A percentile compares a stretch with the other conserved stretches of the same genome.
phyloP scores from a whole-genome alignment of 2,329 filamentous ascomycete genomes.

The Trichoderma pleuroti region DNA sequence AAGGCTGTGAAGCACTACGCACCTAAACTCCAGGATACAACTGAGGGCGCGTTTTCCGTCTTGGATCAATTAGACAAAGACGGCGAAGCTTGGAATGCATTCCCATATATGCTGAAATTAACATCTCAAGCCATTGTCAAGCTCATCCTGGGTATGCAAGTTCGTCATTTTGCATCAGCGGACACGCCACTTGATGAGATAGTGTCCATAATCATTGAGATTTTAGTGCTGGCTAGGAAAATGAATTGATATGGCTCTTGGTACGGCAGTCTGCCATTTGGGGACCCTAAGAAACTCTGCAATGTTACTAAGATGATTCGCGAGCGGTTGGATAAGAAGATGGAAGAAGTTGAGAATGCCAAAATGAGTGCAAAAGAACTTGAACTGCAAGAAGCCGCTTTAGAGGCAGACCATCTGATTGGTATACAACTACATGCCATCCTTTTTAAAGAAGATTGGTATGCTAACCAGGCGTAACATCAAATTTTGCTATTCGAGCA shows the following conservation, averaged over 20 bases:
- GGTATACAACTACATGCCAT: constrained; percentile 4
- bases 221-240: background rate
- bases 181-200: background rate
- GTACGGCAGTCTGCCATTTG: background rate
- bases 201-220: background rate
- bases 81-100: background rate
- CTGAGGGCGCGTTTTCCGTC: background rate
- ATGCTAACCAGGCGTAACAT: background rate
- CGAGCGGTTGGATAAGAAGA: background rate
- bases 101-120: background rate
- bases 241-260: background rate
- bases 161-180: background rate
- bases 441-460: background rate
- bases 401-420: constrained; percentile 42
- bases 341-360: background rate
- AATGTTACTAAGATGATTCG: background rate
- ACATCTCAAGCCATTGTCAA: background rate
- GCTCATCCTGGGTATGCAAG: background rate
- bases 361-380: constrained; percentile 30
- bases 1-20: constrained; percentile 47
- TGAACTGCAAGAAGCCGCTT: constrained; percentile 46
- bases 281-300: background rate
- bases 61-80: background rate
- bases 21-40: background rate
- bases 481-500: constrained; percentile 52